These are phyloP conservation scores for Saccharomyces hybrid DNA, from an alignment of 1,139 yeast genomes.

Conservation along the genomic window DNA sequence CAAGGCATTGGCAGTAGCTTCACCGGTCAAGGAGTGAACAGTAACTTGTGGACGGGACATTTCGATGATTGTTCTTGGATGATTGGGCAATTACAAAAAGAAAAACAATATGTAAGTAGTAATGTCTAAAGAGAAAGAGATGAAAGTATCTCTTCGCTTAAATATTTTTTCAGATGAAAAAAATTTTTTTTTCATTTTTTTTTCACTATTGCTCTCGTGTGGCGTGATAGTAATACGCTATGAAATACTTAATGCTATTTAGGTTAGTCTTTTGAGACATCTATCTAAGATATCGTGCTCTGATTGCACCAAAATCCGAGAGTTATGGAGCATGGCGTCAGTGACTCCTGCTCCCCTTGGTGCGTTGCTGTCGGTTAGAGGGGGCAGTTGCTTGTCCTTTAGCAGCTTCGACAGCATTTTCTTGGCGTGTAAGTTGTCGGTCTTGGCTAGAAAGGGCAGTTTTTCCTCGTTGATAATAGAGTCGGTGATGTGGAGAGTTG, in stretches of 20 bases:
- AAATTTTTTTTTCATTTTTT: not conserved
- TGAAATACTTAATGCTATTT: not conserved
- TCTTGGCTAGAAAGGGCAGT: not conserved
- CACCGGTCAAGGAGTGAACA: slow-evolving; percentile 84
- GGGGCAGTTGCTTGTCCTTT: not conserved
- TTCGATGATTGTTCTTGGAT: slow-evolving; percentile 6
- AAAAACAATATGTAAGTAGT: not conserved
- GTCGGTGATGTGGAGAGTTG: slow-evolving; percentile 3
- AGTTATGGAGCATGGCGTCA: not conserved
- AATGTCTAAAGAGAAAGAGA: not conserved
- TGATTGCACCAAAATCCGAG: not conserved
- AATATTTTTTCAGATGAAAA: not conserved
- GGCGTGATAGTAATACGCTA: not conserved
- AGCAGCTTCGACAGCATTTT: not conserved
- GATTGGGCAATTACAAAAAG: not conserved
- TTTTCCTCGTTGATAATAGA: slow-evolving; percentile 1
- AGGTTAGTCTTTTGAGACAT: not conserved
- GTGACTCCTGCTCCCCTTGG: not conserved
- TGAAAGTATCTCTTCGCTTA: not conserved
- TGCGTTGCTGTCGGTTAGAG: not conserved
- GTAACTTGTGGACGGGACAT: slow-evolving; percentile 98
- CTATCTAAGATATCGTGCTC: not conserved
- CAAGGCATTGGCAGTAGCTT: slow-evolving; percentile 73
- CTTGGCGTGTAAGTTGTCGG: not conserved
- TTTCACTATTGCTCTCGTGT: not conserved